Evolutionary conservation across 371 early-diverging fungal genomes (phyloP), one percentile per base, ranked within the genome.

Genomic region (Mortierella sp.): DNA sequence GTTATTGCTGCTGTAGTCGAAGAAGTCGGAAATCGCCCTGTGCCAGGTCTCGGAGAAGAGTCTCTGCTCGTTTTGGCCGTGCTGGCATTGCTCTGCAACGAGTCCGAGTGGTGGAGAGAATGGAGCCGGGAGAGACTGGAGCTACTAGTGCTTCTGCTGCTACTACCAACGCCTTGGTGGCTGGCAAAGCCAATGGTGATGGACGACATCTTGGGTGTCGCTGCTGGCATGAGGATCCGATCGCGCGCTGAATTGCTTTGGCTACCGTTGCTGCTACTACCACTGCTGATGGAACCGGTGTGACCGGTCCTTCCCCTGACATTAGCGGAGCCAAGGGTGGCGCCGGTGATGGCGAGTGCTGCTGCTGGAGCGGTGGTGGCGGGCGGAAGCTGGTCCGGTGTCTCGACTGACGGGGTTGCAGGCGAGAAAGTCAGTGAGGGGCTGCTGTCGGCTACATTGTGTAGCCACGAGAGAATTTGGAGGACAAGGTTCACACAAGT

Each of bases 151-250:
- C 59, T 69, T 47, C 75, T 61, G 45, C 74, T 74, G 55, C 72
- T 75, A 57, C 74, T 74, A 30, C 81, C 81, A 21, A 70, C 58
- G 12, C 75, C 81, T 28, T 75, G 72, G 50, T 70, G 71, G 56
- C 75, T 71, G 66, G 75, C 81, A 55, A 74, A 75, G 50, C 72
- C 75, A 56, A 71, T 71, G 65, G 74, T 80, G 65, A 74, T 74
- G 68, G 75, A 80, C 1, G 72, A 80, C 26, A 75, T 61, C 48
- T 72, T 79, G 23, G 81, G 59, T 7, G 44, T 21, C 12, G 47
- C 48, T 21, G 50, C 45, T 1, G 51, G 72, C 74, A 70, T 74
- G n/a, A 71, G 69, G 60, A 80, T 75, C 51, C 74, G 58, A 56
- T 74, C 71, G 45, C 75, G 70, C 37, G 64, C 25, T 29, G 65